Percentiles rank a stretch among this genome's conserved stretches.
Conservation (phyloP, 345 rosid genomes). For the Eucalyptus microcorys region DNA sequence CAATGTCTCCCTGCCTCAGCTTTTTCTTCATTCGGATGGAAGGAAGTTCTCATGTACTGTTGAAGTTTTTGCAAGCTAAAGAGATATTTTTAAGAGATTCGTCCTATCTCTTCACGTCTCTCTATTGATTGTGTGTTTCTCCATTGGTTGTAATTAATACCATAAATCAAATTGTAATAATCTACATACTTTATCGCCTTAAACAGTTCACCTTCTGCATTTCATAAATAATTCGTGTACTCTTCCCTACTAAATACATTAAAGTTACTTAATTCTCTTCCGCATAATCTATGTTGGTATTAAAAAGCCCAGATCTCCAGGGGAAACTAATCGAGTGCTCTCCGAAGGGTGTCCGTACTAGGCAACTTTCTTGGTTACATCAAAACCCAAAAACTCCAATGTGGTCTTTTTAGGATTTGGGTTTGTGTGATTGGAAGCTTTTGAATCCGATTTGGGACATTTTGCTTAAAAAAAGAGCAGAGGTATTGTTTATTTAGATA, state of each 20-base stretch:
- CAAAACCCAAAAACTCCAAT: not conserved
- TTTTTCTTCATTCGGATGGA: not conserved
- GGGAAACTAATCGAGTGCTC: not conserved
- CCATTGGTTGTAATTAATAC: not conserved
- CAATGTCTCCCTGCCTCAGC: not conserved
- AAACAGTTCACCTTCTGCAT: not conserved
- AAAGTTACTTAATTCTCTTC: not conserved
- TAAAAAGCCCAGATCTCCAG: not conserved
- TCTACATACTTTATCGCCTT: not conserved
- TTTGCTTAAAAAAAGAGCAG: rapidly evolving
- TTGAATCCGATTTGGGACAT: not conserved
- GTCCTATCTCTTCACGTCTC: not conserved
- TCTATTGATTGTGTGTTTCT: not conserved
- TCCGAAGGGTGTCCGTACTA: not conserved
- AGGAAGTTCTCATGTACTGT: not conserved
- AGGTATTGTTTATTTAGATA: not conserved
- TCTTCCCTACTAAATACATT: not conserved
- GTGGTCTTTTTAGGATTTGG: not conserved
- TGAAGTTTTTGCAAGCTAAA: not conserved
- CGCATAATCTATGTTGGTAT: not conserved
- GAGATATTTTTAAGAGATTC: not conserved
- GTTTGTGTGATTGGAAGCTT: not conserved
- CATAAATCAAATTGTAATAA: not conserved
- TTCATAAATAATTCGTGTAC: not conserved
- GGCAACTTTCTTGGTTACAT: not conserved